phyloP scores from a whole-genome alignment of 2,329 filamentous ascomycete genomes.

The Hypoxylon sp. region DNA sequence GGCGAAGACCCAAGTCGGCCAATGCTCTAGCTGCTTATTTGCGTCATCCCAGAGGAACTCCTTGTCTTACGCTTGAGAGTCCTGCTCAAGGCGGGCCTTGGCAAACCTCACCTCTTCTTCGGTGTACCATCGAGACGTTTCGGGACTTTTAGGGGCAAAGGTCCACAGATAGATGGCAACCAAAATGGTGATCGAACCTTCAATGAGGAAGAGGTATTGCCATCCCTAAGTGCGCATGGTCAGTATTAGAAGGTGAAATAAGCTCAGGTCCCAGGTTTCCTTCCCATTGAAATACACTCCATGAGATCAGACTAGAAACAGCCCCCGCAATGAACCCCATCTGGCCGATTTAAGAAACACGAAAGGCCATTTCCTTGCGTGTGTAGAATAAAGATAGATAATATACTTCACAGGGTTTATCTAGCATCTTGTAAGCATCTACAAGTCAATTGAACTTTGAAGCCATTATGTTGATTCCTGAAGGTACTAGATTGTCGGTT shows the following conservation, averaged over 20 bases:
- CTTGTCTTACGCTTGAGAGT: conserved; percentile 41
- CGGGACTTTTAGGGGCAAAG: conserved; percentile 41
- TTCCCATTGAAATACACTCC: conserved; percentile 45
- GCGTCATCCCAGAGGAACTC: conserved; percentile 43
- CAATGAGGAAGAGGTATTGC: conserved; percentile 48
- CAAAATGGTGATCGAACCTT: conserved; percentile 44
- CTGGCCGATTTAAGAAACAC: conserved; percentile 39
- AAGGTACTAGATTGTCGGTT: conserved; percentile 16
- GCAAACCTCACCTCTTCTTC: conserved; percentile 45
- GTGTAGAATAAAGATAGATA: conserved; percentile 38
- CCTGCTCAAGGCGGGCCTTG: conserved; percentile 43
- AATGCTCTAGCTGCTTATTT: conserved; percentile 40
- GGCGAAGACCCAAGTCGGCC: conserved; percentile 44
- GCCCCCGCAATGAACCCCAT: conserved; percentile 46
- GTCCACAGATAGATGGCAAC: conserved; percentile 40
- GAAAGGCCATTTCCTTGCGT: conserved; percentile 39
- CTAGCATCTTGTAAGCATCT: conserved; percentile 17
- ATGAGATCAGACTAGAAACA: conserved; percentile 45
- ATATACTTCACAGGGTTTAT: conserved; percentile 35
- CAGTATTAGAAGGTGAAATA: too few species aligned
- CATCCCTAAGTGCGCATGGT: conserved; percentile 35
- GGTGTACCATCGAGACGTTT: conserved; percentile 43
- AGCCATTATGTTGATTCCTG: not conserved
- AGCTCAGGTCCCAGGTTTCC: too few species aligned
- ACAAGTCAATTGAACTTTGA: not conserved